These are phyloP conservation scores for Brasilioporus rufonigricans DNA, from an alignment of 768 basidiomycete species.

Conservation along the genomic window DNA sequence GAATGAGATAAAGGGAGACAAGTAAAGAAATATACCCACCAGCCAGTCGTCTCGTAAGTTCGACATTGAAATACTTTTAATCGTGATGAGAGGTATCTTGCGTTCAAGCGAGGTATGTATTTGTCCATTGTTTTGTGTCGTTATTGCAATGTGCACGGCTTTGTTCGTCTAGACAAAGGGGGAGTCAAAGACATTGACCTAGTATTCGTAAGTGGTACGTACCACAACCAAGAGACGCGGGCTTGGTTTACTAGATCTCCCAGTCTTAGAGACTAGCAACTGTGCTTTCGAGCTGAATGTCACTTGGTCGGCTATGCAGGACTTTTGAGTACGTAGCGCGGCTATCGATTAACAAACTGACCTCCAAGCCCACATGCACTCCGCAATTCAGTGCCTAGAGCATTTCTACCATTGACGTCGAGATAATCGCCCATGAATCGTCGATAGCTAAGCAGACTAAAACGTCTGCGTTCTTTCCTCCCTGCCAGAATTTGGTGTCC, in stretches of 20 bases:
- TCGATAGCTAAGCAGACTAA: slow-evolving; percentile 90
- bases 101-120: slow-evolving; percentile 66
- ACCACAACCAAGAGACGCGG: slow-evolving; percentile 91
- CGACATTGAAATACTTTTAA: slow-evolving; percentile 84
- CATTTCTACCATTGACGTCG: slow-evolving; percentile 77
- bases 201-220: slow-evolving; percentile 30
- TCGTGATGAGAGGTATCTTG: slow-evolving; percentile 86
- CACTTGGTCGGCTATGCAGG: slow-evolving; percentile 68
- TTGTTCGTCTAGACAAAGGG: slow-evolving; percentile 41
- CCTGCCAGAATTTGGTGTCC: slow-evolving; percentile 90
- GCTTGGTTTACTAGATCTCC: slow-evolving; percentile 86
- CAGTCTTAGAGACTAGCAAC: slow-evolving; percentile 78
- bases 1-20: slow-evolving; percentile 6
- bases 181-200: neutral
- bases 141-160: slow-evolving; percentile 76
- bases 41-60: slow-evolving; percentile 94
- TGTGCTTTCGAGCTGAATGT: slow-evolving; percentile 83
- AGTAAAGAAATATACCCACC: slow-evolving; percentile 41
- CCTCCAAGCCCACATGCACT: slow-evolving; percentile 71
- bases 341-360: slow-evolving; percentile 35
- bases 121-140: slow-evolving; percentile 59
- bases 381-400: slow-evolving; percentile 75
- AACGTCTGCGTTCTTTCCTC: slow-evolving; percentile 90
- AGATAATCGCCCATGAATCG: slow-evolving; percentile 97
- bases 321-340: neutral